A percentile compares a stretch with the other conserved stretches of the same genome.
These are phyloP conservation scores for Cladosporium sp. DNA, from an alignment of 2,329 filamentous ascomycete genomes.

Conservation along the genomic window DNA sequence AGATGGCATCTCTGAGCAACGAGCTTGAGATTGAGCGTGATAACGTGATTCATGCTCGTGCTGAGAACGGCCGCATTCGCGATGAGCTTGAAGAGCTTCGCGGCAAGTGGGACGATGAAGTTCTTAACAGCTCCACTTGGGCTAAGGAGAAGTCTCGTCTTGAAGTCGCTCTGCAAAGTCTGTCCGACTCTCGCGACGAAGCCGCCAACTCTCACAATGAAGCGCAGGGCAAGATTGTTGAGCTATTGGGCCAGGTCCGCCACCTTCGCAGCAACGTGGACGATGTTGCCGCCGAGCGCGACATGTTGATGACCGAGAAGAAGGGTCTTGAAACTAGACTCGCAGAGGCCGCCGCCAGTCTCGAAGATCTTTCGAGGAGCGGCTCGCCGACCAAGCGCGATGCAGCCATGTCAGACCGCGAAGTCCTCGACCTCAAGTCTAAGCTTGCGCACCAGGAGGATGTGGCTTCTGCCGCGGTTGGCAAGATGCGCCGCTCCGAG, in stretches of 20 bases:
- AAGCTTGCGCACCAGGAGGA: slow-evolving; percentile 90
- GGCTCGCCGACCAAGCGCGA: slow-evolving; percentile 86
- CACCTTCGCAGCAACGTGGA: slow-evolving; percentile 80
- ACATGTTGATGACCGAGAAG: slow-evolving; percentile 84
- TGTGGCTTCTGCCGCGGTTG: slow-evolving; percentile 83
- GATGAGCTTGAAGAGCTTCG: slow-evolving; percentile 94
- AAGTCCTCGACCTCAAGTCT: slow-evolving; percentile 86
- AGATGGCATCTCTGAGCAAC: slow-evolving; percentile 84
- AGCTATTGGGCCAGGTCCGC: slow-evolving; percentile 84
- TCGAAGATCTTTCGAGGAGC: slow-evolving; percentile 77
- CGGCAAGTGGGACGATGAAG: slow-evolving; percentile 97
- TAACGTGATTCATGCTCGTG: slow-evolving; percentile 78
- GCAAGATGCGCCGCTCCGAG: slow-evolving; percentile 95
- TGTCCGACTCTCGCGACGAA: slow-evolving; percentile 89
- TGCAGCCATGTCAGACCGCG: slow-evolving; percentile 82
- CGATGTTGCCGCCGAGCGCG: slow-evolving; percentile 80
- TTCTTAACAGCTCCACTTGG: slow-evolving; percentile 96
- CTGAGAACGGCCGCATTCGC: slow-evolving; percentile 83
- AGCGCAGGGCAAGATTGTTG: slow-evolving; percentile 89
- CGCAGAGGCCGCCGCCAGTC: slow-evolving; percentile 80
- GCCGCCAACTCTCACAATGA: slow-evolving; percentile 92
- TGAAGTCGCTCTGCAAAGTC: slow-evolving; percentile 83
- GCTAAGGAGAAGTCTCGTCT: slow-evolving; percentile 95
- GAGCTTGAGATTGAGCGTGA: slow-evolving; percentile 93
- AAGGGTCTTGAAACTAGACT: slow-evolving; percentile 81